phyloP scores from a whole-genome alignment of 2,329 filamentous ascomycete species.

The Chaetomium sp. region DNA sequence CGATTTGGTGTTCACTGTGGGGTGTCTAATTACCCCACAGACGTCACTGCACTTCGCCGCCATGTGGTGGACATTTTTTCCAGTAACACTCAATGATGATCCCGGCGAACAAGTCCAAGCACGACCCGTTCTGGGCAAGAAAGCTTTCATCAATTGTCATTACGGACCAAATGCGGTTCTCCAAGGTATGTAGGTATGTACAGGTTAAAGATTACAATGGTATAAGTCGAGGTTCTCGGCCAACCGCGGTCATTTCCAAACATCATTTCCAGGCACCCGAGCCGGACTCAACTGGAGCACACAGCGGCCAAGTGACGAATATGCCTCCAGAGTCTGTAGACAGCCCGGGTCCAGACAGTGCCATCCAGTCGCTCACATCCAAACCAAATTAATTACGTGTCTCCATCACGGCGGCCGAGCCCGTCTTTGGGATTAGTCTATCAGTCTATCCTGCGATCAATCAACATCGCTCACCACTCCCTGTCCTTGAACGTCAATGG shows the following conservation, averaged over 20 bases:
- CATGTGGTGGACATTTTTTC: not conserved
- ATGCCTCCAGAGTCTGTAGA: no score
- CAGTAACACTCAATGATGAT: not conserved
- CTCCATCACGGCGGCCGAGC: not conserved
- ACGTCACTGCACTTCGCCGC: not conserved
- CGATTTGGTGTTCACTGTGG: no score
- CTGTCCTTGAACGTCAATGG: conserved; percentile 63
- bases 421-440: not conserved
- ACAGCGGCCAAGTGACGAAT: no score
- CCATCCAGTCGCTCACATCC: not conserved
- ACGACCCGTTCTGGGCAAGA: not conserved
- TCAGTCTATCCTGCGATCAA: not conserved
- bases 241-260: not conserved
- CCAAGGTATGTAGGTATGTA: conserved; percentile 9
- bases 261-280: not conserved
- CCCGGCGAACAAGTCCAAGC: no score
- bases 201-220: conserved; percentile 19
- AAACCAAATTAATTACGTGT: not conserved
- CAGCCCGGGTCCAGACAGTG: no score
- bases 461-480: conserved; percentile 35
- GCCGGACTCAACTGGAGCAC: no score
- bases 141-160: not conserved
- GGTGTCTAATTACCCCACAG: not conserved
- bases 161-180: conserved; percentile 3
- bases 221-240: conserved; percentile 4